A percentile compares a stretch with the other conserved stretches of the same genome.
Evolutionary conservation across 352 stramenopile species (phyloP).

Genomic region (Pythium dissotocum): DNA sequence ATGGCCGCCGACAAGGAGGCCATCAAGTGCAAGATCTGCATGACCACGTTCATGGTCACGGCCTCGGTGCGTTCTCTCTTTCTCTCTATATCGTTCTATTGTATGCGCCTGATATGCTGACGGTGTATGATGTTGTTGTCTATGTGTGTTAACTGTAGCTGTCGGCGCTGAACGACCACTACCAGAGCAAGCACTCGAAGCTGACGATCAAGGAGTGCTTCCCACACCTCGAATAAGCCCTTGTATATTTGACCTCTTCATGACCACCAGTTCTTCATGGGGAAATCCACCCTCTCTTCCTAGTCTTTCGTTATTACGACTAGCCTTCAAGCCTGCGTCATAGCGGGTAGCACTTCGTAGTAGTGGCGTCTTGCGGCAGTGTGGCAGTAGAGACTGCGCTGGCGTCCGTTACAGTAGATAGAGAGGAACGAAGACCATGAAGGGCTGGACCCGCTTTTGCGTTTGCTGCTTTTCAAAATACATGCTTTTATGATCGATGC

Average conservation of each 20-base stretch:
- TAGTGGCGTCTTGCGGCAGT: too few relatives aligned
- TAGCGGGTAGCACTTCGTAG: too few relatives aligned
- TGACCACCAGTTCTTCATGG: background rate
- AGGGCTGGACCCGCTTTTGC: background rate
- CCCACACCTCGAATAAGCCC: conserved; percentile 32
- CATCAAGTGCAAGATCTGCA: conserved; percentile 89
- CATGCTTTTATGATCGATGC: conserved; percentile 1
- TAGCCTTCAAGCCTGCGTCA: too few relatives aligned
- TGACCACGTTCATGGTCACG: conserved; percentile 87
- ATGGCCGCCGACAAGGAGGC: conserved; percentile 76
- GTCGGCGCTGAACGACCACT: conserved; percentile 79
- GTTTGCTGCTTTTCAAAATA: background rate
- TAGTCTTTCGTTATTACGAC: background rate
- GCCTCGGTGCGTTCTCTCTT: conserved; percentile 55
- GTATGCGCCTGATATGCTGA: background rate
- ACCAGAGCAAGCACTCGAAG: conserved; percentile 72
- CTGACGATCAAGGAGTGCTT: conserved; percentile 83
- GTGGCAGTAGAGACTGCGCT: too few relatives aligned
- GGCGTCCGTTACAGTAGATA: too few relatives aligned
- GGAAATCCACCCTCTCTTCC: background rate
- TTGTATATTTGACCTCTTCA: background rate
- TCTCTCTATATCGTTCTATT: conserved; percentile 1
- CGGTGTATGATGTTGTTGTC: background rate
- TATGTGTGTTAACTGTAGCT: conserved; percentile 31
- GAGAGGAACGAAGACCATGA: too few relatives aligned